Evolutionary conservation across 1,284 basidiomycete genomes (phyloP).

Genomic region (Sporisorium exsertum): DNA sequence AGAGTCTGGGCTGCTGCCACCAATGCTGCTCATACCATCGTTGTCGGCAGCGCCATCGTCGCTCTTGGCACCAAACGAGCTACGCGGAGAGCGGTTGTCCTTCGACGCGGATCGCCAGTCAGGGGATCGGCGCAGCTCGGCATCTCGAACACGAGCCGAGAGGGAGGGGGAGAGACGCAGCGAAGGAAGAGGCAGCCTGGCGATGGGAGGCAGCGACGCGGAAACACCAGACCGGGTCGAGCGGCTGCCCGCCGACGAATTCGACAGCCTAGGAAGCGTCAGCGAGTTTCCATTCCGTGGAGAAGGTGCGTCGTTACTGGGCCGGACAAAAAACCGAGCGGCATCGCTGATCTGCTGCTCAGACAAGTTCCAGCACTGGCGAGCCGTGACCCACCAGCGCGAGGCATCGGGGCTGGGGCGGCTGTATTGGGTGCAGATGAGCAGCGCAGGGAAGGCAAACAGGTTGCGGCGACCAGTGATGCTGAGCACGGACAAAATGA

Average conservation of each 20-base stretch:
- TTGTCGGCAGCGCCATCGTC: conserved; percentile 24
- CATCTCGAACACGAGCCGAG: conserved; percentile 10
- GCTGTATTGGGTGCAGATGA: conserved; percentile 49
- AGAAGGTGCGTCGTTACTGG: conserved; percentile 44
- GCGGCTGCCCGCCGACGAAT: conserved; percentile 19
- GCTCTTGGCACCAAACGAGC: conserved; percentile 40
- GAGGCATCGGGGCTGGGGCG: conserved; percentile 39
- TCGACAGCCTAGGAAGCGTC: conserved; percentile 40
- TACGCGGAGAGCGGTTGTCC: conserved; percentile 33
- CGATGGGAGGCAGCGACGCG: conserved; percentile 34
- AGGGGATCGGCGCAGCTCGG: conserved; percentile 14
- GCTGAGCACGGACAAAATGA: conserved; percentile 48
- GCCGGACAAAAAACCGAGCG: conserved; percentile 47
- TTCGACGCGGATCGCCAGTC: conserved; percentile 25
- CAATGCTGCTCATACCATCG: conserved; percentile 38
- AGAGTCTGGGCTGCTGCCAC: conserved; percentile 41
- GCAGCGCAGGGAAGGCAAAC: conserved; percentile 49
- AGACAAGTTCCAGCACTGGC: conserved; percentile 50
- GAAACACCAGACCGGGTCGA: conserved; percentile 14
- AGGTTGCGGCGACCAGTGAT: conserved; percentile 47
- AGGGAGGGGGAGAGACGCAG: conserved; percentile 45
- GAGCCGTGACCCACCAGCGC: conserved; percentile 49
- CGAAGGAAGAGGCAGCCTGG: conserved; percentile 35
- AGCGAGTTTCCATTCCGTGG: conserved; percentile 25
- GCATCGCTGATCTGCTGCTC: conserved; percentile 43